These are phyloP conservation scores for Phlebiopsis gigantea DNA, from an alignment of 768 basidiomycete genomes.

Conservation along the genomic window DNA sequence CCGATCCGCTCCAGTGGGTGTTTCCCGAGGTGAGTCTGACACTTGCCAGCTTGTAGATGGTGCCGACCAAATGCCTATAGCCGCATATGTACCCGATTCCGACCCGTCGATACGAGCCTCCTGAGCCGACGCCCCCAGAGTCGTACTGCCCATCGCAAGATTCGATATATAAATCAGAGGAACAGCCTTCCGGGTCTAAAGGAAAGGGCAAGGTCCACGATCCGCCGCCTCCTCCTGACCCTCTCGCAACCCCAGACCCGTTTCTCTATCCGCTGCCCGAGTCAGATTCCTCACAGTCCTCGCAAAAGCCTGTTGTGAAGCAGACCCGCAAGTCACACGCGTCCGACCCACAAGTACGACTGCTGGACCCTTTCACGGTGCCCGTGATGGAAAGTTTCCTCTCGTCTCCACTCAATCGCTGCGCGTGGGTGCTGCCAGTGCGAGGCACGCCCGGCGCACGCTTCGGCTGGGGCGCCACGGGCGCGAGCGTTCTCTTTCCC, in stretches of 20 bases:
- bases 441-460: slow-evolving; percentile 36
- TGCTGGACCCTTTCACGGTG: background rate
- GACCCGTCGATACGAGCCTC: background rate
- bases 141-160: background rate
- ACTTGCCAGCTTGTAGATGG: background rate
- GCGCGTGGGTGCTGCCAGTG: slow-evolving; percentile 55
- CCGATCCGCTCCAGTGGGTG: background rate
- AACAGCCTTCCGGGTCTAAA: background rate
- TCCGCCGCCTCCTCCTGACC: background rate
- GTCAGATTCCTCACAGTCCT: background rate
- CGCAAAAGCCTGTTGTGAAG: background rate
- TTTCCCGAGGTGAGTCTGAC: background rate
- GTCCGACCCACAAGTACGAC: background rate
- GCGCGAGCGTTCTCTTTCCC: background rate
- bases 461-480: slow-evolving; percentile 32
- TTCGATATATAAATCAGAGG: background rate
- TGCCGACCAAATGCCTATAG: background rate
- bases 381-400: background rate
- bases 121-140: background rate
- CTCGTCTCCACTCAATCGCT: slow-evolving; percentile 30
- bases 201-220: background rate
- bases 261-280: background rate
- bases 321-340: background rate
- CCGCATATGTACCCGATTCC: background rate
- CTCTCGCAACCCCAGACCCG: background rate